A percentile compares a stretch with the other conserved stretches of the same genome.
These are phyloP conservation scores for Penicillium sp. DNA, from an alignment of 2,329 filamentous ascomycete species.

Conservation along the genomic window DNA sequence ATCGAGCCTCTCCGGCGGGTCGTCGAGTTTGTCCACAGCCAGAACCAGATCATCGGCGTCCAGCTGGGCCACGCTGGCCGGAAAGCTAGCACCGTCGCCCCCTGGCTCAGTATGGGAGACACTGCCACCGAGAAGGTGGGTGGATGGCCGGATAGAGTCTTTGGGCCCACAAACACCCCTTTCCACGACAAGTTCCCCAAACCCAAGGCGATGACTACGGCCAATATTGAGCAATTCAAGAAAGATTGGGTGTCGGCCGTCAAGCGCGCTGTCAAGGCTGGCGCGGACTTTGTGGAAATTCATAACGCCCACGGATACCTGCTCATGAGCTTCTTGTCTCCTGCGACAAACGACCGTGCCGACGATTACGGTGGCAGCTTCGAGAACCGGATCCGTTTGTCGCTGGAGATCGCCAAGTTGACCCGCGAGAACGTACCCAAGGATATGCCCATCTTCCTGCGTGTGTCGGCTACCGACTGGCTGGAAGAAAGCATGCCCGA, in stretches of 20 bases:
- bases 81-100: constrained; percentile 61
- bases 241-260: constrained; percentile 61
- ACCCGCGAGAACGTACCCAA: constrained; percentile 65
- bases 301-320: constrained; percentile 81
- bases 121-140: constrained; percentile 53
- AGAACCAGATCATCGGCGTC: constrained; percentile 74
- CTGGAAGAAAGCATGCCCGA: constrained; percentile 61
- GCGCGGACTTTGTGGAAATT: constrained; percentile 77
- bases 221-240: constrained; percentile 69
- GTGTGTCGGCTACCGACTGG: constrained; percentile 76
- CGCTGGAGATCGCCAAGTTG: constrained; percentile 66
- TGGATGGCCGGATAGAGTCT: constrained; percentile 58
- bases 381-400: constrained; percentile 67
- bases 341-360: constrained; percentile 67
- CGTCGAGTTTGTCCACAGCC: constrained; percentile 77
- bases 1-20: constrained; percentile 65
- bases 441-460: constrained; percentile 70
- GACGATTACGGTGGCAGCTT: constrained; percentile 56
- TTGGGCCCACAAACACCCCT: constrained; percentile 60
- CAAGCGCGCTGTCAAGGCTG: constrained; percentile 64
- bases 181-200: constrained; percentile 63
- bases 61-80: constrained; percentile 80
- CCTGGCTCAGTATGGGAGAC: constrained; percentile 41
- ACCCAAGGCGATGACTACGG: constrained; percentile 68
- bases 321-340: constrained; percentile 68